Base-by-base conservation (phyloP, 805 yeast genomes). In the Scheffersomyces stipitis region DNA sequence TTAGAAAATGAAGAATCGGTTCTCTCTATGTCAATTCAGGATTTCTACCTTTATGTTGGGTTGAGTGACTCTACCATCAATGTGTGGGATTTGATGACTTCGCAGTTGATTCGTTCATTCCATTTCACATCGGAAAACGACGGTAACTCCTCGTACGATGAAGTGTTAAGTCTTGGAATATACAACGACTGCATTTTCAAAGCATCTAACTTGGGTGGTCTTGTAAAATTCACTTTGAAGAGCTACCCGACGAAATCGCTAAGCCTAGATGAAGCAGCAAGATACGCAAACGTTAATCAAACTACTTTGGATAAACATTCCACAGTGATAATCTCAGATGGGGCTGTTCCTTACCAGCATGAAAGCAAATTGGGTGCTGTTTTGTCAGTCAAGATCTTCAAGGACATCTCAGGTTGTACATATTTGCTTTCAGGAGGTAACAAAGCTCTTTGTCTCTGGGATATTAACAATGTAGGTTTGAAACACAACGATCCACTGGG, bases 21-120 rank as follows among this genome's bases (percentile, higher is more conserved):
- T 3, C 62, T 90, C 18, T 83, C 95, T 0, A 75, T 88, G 67
- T 68, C 82, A 3, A 63, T 78, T 6, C 64, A 71, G 24, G 81
- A 78, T 27, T 77, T 88, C 30, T 86, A 83, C 50, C 58, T 93
- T 6, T 91, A 87, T 59, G 86, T 91, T 53, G 98, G 98, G 0
- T 61, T 88, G 18, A 74, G 81, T 8, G 78, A 78, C 39, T 93
- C 96, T 7, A 67, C 70, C 17, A 73, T 91, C n/a, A 80, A 82
- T 38, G 80, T 87, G 4, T 86, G 96, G 88, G 98, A 93, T 50
- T 64, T 91, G 32, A 80, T 83, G 32, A 89, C 98, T 0, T 73
- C 74, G 36, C 98, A 91, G 56, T 62, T 81, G 41, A 71, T 76
- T 26, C 60, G 77, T 26, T 65, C 76, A 0, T 71, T 69, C 44